phyloP scores from a whole-genome alignment of 2,329 filamentous ascomycete species.

The Xylaria sp. region DNA sequence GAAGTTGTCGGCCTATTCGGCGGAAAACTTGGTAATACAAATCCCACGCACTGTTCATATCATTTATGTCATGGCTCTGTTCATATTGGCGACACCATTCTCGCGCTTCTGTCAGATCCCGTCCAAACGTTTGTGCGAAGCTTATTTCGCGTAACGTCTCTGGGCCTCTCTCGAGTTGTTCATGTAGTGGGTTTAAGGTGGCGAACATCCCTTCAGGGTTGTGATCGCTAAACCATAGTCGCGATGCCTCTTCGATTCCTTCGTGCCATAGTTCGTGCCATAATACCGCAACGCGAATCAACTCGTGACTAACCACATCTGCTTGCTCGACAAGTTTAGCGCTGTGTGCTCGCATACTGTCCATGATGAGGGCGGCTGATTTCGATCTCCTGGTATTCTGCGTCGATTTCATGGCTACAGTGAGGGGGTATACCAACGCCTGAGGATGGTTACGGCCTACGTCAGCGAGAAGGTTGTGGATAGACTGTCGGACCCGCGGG shows the following conservation, averaged over 20 bases:
- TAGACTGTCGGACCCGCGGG: conserved; percentile 84
- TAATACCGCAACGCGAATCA: conserved; percentile 94
- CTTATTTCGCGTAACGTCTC: conserved; percentile 96
- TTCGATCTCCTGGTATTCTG: conserved; percentile 85
- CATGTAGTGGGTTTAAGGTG: conserved; percentile 88
- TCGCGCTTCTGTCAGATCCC: conserved; percentile 92
- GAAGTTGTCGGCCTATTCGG: conserved; percentile 91
- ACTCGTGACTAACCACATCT: conserved; percentile 92
- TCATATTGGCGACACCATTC: conserved; percentile 97
- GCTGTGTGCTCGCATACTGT: conserved; percentile 96
- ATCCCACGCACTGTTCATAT: conserved; percentile 98
- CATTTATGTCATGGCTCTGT: conserved; percentile 87
- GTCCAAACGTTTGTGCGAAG: conserved; percentile 96
- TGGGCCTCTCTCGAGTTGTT: conserved; percentile 88
- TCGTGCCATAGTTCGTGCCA: conserved; percentile 99
- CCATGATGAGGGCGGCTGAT: conserved; percentile 94
- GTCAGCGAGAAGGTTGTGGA: conserved; percentile 91
- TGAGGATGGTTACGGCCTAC: conserved; percentile 95
- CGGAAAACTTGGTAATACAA: conserved; percentile 99
- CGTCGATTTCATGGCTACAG: conserved; percentile 94
- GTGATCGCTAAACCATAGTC: conserved; percentile 96
- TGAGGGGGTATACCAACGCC: conserved; percentile 94
- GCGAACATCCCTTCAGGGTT: conserved; percentile 98
- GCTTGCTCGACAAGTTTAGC: conserved; percentile 93
- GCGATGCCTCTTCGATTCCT: conserved; percentile 93